These are phyloP conservation scores for Mucor piriformis DNA, from an alignment of 371 early-diverging fungal genomes.

Conservation along the genomic window DNA sequence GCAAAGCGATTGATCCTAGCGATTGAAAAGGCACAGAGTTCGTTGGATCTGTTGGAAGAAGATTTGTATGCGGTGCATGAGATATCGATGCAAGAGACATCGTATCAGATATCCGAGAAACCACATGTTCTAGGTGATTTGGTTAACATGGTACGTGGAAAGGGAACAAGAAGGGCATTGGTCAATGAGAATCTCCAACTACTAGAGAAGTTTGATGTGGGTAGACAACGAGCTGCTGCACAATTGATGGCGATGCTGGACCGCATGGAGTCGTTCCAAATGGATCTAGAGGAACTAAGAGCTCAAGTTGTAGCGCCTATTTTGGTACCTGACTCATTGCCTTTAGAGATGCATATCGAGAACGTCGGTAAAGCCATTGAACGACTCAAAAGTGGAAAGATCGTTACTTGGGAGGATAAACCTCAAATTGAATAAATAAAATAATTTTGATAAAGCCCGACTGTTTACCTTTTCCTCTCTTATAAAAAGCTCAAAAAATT, in stretches of 20 bases:
- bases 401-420: conserved; percentile 33
- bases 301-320: conserved; percentile 47
- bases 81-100: conserved; percentile 42
- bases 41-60: conserved; percentile 40
- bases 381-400: conserved; percentile 43
- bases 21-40: conserved; percentile 35
- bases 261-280: conserved; percentile 49
- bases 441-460: no score
- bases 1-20: conserved; percentile 38
- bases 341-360: conserved; percentile 47
- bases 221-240: conserved; percentile 38
- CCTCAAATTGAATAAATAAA: not conserved
- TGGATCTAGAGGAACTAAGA: conserved; percentile 54
- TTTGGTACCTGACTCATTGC: conserved; percentile 38
- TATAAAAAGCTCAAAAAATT: not conserved
- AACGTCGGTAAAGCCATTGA: conserved; percentile 51
- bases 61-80: conserved; percentile 48
- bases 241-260: conserved; percentile 42
- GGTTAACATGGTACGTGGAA: conserved; percentile 36
- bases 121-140: conserved; percentile 41
- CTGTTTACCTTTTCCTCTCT: no score
- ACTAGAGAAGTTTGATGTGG: conserved; percentile 36
- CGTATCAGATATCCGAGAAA: conserved; percentile 35
- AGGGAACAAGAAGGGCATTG: conserved; percentile 30
- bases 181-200: conserved; percentile 46